Evolutionary conservation across 2,329 filamentous ascomycete species (phyloP), one percentile per base, ranked within the genome.

Genomic region (Alternaria sp.): DNA sequence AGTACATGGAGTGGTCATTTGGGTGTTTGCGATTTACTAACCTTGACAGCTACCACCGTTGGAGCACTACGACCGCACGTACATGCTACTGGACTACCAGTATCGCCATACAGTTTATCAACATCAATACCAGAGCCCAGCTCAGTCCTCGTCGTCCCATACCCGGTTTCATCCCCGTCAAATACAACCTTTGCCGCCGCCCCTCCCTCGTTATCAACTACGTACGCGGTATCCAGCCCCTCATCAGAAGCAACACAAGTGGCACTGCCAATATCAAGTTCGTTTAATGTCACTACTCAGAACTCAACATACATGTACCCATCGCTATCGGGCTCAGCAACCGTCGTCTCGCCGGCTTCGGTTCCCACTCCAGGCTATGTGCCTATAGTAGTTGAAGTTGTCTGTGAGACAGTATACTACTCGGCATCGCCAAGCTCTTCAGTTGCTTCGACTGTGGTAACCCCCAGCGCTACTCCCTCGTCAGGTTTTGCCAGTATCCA

Each of bases 51-150:
- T 66, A 57, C 65, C 5, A 47, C 52, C 23, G 54, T 65, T 21
- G 57, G 43, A 21, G 56, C 62, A n/a, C 60, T 57, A 17, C 68
- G 59, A 17, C 69, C 68, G 45, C 68, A 68, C 57, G 15, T 49
- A n/a, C 65, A 65, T 59, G 61, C 65, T 25, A 36, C 62, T 50
- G 63, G 52, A n/a, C 21, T 59, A 23, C 19, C 60, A n/a, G 17
- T 25, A 21, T 23, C 19, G 12, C 17, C 45, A 44, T 36, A 28
- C 12, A 40, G 13, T 23, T 10, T 12, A 9, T 66, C 66, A 8
- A 47, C 43, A 15, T 64, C 54, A 15, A 54, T 32, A 13, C 25
- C 51, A 6, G 61, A 65, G 54, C 10, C 6, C 19, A 52, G 30
- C 19, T 23, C 30, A 25, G 30, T 3, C 2, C 12, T 54, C 28